Percentiles rank a stretch among this genome's conserved stretches.
These are phyloP conservation scores for Elsinoe perseae DNA, from an alignment of 2,329 filamentous ascomycete genomes.

Conservation along the genomic window DNA sequence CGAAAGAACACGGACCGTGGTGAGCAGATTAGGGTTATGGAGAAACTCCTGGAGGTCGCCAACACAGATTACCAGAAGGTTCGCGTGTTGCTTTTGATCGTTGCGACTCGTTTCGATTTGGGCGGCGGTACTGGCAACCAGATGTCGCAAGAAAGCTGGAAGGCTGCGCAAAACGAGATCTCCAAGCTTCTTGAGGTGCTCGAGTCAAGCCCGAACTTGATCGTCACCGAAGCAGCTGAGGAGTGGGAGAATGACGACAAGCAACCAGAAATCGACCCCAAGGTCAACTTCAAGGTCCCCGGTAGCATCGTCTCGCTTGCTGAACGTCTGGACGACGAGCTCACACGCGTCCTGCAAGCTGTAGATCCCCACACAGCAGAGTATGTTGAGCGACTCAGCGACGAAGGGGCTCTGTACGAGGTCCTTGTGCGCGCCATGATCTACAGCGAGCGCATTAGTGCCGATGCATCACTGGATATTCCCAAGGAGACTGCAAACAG, in stretches of 20 bases:
- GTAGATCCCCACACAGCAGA: conserved; percentile 98
- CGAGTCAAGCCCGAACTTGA: conserved; percentile 67
- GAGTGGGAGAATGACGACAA: conserved; percentile 99
- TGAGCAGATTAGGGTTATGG: conserved; percentile 96
- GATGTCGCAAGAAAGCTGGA: conserved; percentile 97
- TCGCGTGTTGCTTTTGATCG: conserved; percentile 79
- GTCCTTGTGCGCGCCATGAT: conserved; percentile 80
- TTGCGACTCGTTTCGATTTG: conserved; percentile 91
- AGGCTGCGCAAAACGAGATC: conserved; percentile 83
- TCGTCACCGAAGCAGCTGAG: conserved; percentile 85
- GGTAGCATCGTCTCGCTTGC: conserved; percentile 92
- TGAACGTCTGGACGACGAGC: conserved; percentile 92
- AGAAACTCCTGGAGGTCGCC: conserved; percentile 86
- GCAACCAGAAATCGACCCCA: conserved; percentile 62
- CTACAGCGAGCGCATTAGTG: conserved; percentile 76
- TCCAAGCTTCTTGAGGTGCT: conserved; percentile 68
- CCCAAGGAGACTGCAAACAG: conserved; percentile 86
- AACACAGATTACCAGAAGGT: conserved; percentile 89
- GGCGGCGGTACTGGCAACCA: conserved; percentile 68
- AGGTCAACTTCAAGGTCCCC: conserved; percentile 81
- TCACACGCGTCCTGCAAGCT: conserved; percentile 90
- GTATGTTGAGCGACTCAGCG: conserved; percentile 90
- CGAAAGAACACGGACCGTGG: conserved; percentile 96
- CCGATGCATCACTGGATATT: conserved; percentile 61
- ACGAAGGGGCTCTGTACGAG: conserved; percentile 86